Evolutionary conservation across 768 basidiomycete genomes (phyloP).

Genomic region (Mycena venus): DNA sequence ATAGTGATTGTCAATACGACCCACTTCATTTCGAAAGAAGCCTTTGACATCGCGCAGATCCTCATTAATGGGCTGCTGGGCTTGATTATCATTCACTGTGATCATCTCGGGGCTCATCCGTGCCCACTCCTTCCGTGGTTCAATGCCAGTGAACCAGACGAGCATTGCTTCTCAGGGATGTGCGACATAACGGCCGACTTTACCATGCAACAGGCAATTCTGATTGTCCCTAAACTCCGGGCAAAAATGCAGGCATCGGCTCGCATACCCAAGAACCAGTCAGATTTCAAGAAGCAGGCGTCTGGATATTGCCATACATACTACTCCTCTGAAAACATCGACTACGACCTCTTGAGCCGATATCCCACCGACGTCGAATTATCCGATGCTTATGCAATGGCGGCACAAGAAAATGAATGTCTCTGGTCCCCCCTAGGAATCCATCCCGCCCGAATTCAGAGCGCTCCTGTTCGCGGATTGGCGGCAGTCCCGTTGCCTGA

Average conservation of each 20-base stretch:
- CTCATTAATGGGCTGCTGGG: too few species aligned
- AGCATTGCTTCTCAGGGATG: conserved; percentile 6
- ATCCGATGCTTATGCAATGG: too few species aligned
- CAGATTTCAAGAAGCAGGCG: conserved; percentile 6
- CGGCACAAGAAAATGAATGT: conserved; percentile 9
- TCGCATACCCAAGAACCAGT: not conserved
- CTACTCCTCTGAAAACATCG: not conserved
- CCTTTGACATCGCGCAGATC: conserved; percentile 37
- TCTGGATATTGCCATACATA: too few species aligned
- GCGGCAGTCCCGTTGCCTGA: not conserved
- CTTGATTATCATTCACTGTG: too few species aligned
- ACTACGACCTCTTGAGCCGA: not conserved
- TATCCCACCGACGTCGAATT: conserved; percentile 9
- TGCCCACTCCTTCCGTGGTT: conserved; percentile 15
- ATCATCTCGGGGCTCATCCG: too few species aligned
- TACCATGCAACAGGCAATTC: not conserved
- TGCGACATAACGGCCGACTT: not conserved
- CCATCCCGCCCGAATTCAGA: not conserved
- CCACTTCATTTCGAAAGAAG: conserved; percentile 41
- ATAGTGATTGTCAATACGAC: not conserved
- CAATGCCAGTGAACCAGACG: conserved; percentile 1
- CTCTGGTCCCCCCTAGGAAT: too few species aligned
- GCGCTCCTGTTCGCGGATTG: not conserved
- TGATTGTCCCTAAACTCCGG: too few species aligned
- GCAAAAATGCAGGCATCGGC: not conserved